These are phyloP conservation scores for Bjerkandera adusta DNA, from an alignment of 1,284 basidiomycete species.

Conservation along the genomic window DNA sequence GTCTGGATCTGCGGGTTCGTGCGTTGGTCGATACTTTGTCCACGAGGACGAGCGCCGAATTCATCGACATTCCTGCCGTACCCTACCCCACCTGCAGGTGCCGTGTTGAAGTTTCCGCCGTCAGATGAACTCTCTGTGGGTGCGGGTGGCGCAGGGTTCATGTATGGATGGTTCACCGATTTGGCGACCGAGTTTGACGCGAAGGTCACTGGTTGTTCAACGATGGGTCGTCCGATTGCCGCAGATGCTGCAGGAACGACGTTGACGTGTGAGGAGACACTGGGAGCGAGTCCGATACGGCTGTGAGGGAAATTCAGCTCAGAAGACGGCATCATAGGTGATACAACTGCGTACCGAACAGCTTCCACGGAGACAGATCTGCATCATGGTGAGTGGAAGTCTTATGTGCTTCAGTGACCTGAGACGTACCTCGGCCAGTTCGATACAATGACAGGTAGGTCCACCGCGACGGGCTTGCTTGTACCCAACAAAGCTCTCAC, in stretches of 20 bases:
- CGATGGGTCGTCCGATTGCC: slow-evolving; percentile 1
- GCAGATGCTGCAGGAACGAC: slow-evolving; percentile 3
- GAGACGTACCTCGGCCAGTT: slow-evolving; percentile 74
- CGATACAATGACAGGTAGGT: slow-evolving; percentile 74
- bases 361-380: slow-evolving; percentile 68
- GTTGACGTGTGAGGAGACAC: slow-evolving; percentile 41
- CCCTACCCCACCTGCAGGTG: slow-evolving; percentile 29
- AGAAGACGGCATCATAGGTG: neutral
- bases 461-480: slow-evolving; percentile 62
- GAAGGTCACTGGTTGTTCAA: neutral
- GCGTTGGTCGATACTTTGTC: slow-evolving; percentile 16
- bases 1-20: slow-evolving; percentile 20
- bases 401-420: slow-evolving; percentile 10
- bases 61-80: slow-evolving; percentile 26
- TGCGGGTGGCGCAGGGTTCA: slow-evolving; percentile 7
- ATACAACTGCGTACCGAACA: slow-evolving; percentile 45
- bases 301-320: slow-evolving; percentile 31
- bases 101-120: slow-evolving; percentile 30
- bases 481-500: slow-evolving; percentile 77
- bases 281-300: slow-evolving; percentile 69
- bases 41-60: slow-evolving; percentile 23
- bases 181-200: neutral
- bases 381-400: slow-evolving; percentile 10
- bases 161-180: slow-evolving; percentile 7
- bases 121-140: slow-evolving; percentile 9